Percentiles rank a stretch among this genome's conserved stretches.
phyloP scores from a whole-genome alignment of 2,329 filamentous ascomycete genomes.

The Xylaria sp. region DNA sequence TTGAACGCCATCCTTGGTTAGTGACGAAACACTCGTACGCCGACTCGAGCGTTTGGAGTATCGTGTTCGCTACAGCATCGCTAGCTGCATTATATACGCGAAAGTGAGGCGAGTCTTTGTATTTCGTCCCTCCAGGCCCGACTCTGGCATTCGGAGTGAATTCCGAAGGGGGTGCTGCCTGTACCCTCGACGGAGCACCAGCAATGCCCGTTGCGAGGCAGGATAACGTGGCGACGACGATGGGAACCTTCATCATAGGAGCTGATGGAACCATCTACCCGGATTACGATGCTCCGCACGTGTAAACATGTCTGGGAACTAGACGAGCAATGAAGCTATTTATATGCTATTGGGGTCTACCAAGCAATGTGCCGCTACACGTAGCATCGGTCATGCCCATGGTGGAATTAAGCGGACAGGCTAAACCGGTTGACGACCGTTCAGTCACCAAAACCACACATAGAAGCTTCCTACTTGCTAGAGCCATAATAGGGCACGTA shows the following conservation, averaged over 20 bases:
- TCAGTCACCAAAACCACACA: background rate
- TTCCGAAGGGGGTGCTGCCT: slow-evolving; percentile 42
- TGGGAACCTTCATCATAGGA: slow-evolving; percentile 4
- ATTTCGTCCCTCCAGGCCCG: slow-evolving; percentile 49
- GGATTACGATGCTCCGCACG: background rate
- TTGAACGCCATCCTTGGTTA: slow-evolving; percentile 54
- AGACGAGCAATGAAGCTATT: background rate
- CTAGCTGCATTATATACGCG: slow-evolving; percentile 52
- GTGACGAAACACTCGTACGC: slow-evolving; percentile 57
- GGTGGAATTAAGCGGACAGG: slow-evolving; percentile 40
- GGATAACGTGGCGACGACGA: background rate
- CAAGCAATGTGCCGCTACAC: background rate
- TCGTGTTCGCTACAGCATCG: slow-evolving; percentile 46
- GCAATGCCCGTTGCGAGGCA: slow-evolving; percentile 1
- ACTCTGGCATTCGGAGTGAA: slow-evolving; percentile 46
- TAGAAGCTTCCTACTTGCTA: background rate
- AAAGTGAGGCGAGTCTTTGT: slow-evolving; percentile 54
- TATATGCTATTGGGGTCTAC: background rate
- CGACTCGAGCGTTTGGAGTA: slow-evolving; percentile 58
- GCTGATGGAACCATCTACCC: background rate
- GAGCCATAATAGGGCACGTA: background rate
- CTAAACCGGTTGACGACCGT: slow-evolving; percentile 39
- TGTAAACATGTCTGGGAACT: background rate
- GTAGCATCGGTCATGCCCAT: slow-evolving; percentile 2
- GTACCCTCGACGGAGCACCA: slow-evolving; percentile 33